Evolutionary conservation across 2,329 filamentous ascomycete genomes (phyloP).

Genomic region (Scleromitrula shiraiana): DNA sequence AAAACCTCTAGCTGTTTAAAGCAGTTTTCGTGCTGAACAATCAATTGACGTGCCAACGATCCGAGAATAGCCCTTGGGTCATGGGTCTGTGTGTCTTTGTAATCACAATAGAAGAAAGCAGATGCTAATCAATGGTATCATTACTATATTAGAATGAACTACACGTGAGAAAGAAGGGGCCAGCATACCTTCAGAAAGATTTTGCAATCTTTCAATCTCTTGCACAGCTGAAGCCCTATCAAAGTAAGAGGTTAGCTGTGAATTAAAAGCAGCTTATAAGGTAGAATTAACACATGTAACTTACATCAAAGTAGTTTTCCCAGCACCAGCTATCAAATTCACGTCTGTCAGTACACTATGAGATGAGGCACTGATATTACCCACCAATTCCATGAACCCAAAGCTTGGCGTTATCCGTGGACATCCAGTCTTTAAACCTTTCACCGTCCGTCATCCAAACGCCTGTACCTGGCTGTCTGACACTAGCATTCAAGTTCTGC

Average conservation of each 20-base stretch:
- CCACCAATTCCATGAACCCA: conserved; percentile 20
- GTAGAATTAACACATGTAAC: too few relatives aligned
- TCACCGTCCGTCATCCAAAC: conserved; percentile 17
- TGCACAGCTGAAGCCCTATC: conserved; percentile 9
- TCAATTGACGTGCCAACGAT: conserved; percentile 23
- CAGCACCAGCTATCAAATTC: conserved; percentile 17
- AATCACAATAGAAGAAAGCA: conserved; percentile 8
- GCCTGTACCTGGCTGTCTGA: conserved; percentile 16
- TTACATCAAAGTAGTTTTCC: conserved; percentile 17
- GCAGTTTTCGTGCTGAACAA: conserved; percentile 20
- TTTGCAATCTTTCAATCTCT: not conserved
- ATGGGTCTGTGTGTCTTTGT: conserved; percentile 4
- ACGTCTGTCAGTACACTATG: too few relatives aligned
- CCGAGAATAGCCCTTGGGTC: conserved; percentile 13
- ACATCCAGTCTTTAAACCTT: conserved; percentile 13
- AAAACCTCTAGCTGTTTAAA: conserved; percentile 13
- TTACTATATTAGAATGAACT: conserved; percentile 8
- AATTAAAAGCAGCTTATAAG: too few relatives aligned
- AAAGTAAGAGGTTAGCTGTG: too few relatives aligned
- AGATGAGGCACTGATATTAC: too few relatives aligned
- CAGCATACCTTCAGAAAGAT: not conserved
- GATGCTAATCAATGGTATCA: too few relatives aligned
- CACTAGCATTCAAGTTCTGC: conserved; percentile 9
- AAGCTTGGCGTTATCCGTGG: conserved; percentile 7
- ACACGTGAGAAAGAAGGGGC: conserved; percentile 6